phyloP scores from a whole-genome alignment of 805 yeast genomes.

The Ogataea zsoltii region DNA sequence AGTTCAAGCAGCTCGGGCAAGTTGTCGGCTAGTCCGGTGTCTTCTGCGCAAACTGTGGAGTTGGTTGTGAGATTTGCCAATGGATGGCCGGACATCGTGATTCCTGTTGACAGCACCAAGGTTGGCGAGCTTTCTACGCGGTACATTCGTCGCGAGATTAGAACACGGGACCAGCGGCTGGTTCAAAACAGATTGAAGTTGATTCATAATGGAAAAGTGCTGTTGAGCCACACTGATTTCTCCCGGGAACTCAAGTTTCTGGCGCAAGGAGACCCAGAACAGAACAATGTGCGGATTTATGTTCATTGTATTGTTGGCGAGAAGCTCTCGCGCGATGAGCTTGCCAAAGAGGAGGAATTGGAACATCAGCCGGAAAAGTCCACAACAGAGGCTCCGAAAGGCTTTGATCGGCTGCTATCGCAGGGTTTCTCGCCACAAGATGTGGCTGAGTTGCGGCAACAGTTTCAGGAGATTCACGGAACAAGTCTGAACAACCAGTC shows the following conservation, averaged over 20 bases:
- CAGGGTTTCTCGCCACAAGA: conserved; percentile 86
- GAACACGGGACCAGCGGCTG: conserved; percentile 33
- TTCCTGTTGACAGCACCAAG: conserved; percentile 31
- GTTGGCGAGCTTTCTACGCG: conserved; percentile 38
- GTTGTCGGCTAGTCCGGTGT: background rate
- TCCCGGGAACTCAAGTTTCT: conserved; percentile 44
- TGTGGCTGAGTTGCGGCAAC: conserved; percentile 67
- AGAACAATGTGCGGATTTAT: conserved; percentile 43
- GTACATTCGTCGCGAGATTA: conserved; percentile 43
- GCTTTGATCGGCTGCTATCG: conserved; percentile 79
- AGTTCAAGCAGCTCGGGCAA: background rate
- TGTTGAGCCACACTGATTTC: conserved; percentile 57
- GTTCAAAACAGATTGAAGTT: conserved; percentile 55
- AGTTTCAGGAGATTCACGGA: conserved; percentile 72
- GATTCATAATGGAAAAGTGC: conserved; percentile 67
- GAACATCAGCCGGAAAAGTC: conserved; percentile 55
- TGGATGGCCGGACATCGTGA: conserved; percentile 41
- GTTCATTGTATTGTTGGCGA: conserved; percentile 83
- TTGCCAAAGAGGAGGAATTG: conserved; percentile 57
- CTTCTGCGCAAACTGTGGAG: conserved; percentile 10
- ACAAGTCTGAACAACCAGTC: conserved; percentile 33
- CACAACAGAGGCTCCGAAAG: conserved; percentile 70
- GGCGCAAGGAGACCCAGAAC: conserved; percentile 21
- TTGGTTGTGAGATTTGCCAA: conserved; percentile 48
- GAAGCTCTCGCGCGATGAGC: conserved; percentile 51